Evolutionary conservation across 2,329 filamentous ascomycete species (phyloP), one percentile per base, ranked within the genome.

Genomic region (Mycosphaerella sp.): DNA sequence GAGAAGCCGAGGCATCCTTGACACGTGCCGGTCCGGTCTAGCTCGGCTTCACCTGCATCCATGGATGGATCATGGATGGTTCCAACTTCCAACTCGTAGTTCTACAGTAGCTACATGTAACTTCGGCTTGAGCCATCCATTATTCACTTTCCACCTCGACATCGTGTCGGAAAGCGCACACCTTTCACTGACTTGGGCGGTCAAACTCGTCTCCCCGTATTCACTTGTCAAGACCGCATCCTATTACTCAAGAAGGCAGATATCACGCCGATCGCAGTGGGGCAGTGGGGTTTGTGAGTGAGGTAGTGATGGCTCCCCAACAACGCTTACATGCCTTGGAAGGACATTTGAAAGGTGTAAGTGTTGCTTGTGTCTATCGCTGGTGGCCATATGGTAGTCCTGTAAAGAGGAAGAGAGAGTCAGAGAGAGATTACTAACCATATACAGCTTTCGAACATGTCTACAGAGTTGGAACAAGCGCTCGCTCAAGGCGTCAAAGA

Each of bases 401-500:
- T 42, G 28, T 7, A 35, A 27, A 30, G 21, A n/a, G 34, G n/a
- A 14, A 16, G 30, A 16, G 10, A 40, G 17, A 21, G 28, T 14
- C 32, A 21, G 18, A 35, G n/a, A 25, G 25, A 41, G 25, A 36
- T 44, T 28, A 45, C 41, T 50, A 34, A 43, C 13, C 21, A 40
- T 30, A 41, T 10, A 18, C 3, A 52, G 39, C 14, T 25, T 27
- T 32, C 41, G 13, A 47, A 52, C 35, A 61, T 59, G 59, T 49
- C 50, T 27, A 41, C 52, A 3, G 46, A 55, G 18, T 36, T 66
- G 12, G 60, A 66, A 49, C 46, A 58, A 32, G 52, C 50, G 12
- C 57, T 68, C 13, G 59, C 59, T 13, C 51, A 65, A 49, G 63
- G 54, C 17, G 60, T 67, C 25, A 54, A 59, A 30, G 63, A 64